A percentile compares a stretch with the other conserved stretches of the same genome.
phyloP scores from a whole-genome alignment of 345 rosid genomes.

The Conringia planisiliqua region DNA sequence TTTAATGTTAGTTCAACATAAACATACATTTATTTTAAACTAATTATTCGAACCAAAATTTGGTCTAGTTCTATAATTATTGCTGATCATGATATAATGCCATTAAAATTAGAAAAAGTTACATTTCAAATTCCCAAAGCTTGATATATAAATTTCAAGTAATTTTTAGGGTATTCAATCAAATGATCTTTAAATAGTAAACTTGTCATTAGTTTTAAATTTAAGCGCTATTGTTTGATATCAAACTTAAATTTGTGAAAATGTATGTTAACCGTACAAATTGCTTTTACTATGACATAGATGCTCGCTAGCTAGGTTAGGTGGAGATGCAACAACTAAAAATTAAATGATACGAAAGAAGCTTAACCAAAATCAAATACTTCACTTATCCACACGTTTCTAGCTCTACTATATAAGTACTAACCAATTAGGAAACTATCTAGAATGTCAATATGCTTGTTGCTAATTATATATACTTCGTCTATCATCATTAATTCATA shows the following conservation, averaged over 20 bases:
- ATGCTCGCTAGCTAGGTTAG: conserved; percentile 20
- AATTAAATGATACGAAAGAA: conserved; percentile 3
- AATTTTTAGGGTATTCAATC: neutral
- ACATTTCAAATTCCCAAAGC: neutral
- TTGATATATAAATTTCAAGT: neutral
- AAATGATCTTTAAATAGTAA: neutral
- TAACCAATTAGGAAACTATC: neutral
- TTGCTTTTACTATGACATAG: conserved; percentile 8
- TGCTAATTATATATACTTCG: neutral
- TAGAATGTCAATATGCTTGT: neutral
- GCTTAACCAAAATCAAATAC: neutral
- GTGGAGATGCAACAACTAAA: conserved; percentile 21
- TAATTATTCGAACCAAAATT: neutral
- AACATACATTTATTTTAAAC: neutral
- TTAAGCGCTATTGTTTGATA: neutral
- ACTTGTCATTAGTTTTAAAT: neutral
- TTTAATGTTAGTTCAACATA: neutral
- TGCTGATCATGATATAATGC: neutral
- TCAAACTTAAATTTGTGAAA: neutral
- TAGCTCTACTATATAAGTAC: neutral
- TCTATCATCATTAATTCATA: neutral
- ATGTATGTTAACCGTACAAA: neutral
- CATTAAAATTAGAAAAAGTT: neutral
- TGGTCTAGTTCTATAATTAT: neutral
- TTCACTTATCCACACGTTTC: neutral